Evolutionary conservation across 2,329 filamentous ascomycete genomes (phyloP), one percentile per base, ranked within the genome.

Genomic region (Claviceps africana): DNA sequence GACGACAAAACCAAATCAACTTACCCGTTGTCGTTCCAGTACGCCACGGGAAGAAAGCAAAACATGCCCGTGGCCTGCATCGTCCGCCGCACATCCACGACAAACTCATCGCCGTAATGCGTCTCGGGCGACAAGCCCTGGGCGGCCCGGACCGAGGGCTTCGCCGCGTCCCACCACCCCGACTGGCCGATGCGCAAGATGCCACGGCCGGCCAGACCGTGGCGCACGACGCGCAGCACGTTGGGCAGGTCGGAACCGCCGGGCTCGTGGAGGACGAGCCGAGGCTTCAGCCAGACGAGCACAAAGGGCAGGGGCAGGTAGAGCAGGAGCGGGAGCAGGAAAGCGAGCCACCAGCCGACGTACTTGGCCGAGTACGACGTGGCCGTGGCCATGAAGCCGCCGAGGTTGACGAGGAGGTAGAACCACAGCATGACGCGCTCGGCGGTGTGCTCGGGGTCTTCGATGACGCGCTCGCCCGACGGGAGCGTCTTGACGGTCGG

Each of bases 341-440:
- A 69, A 54, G 70, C 71, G 60, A 77, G 59, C 71, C 75, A 67
- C 72, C 75, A 70, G 60, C 74, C 67, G 19, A 74, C 64, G 56
- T 73, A 75, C 55, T 76, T 75, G 56, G 76, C 76, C 2, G 72
- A 68, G 58, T 77, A 78, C 0, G 73, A 68, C 30, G 75, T 78
- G 13, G 72, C 72, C 21, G 77, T 72, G 48, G 71, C 70, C 60
- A 73, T 72, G 58, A 77, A 74, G 52, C 71, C 72, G 37, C 76
- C 76, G 46, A 78, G 64, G 58, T 79, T 79, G 64, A 77, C 76
- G 58, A 77, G 65, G 31, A 76, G 65, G 58, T 78, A 78, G 60
- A 78, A 79, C 67, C 81, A 84, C 55, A 84, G 72, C 70, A 83
- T 86, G 55, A 86, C 81, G 22, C 82, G 74, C 47, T 79, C 75